A percentile compares a stretch with the other conserved stretches of the same genome.
Conservation (phyloP, 345 rosid genomes). For the Rhodamnia rubescens region DNA sequence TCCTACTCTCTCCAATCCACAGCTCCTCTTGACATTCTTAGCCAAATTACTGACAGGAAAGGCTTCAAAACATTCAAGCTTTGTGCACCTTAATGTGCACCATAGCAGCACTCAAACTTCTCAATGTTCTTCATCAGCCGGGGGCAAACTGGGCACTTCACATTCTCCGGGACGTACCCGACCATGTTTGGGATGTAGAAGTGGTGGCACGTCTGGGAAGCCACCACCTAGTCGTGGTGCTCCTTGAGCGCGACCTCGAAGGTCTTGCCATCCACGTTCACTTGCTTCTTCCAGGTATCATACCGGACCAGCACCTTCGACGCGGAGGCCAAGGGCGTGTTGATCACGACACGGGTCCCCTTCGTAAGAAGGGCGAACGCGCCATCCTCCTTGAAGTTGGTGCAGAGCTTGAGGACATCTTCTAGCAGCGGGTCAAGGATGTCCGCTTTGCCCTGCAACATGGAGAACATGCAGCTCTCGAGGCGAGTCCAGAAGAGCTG, state of each 20-base stretch:
- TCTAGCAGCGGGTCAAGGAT: not conserved
- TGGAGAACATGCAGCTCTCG: not conserved
- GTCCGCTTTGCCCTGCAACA: not conserved
- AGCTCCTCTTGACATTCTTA: not conserved
- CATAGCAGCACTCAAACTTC: constrained; percentile 5
- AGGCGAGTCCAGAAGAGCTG: constrained; percentile 1
- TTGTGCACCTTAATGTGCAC: not conserved
- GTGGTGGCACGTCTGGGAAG: not conserved
- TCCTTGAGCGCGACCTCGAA: not conserved
- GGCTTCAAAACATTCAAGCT: not conserved
- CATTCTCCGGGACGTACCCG: constrained; percentile 1
- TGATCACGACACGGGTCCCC: not conserved
- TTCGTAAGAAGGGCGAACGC: not conserved
- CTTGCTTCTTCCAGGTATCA: constrained; percentile 1
- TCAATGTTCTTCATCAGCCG: constrained; percentile 1
- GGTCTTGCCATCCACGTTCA: not conserved
- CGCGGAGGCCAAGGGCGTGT: not conserved
- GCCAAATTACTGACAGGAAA: not conserved
- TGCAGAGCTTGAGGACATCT: not conserved
- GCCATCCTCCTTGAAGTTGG: constrained; percentile 1
- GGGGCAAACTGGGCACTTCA: constrained; percentile 2
- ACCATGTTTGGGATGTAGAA: not conserved
- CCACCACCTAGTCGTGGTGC: not conserved
- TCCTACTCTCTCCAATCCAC: not conserved
- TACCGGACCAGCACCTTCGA: not conserved